Evolutionary conservation across 2,329 filamentous ascomycete genomes (phyloP), one percentile per base, ranked within the genome.

Genomic region (Microdochium bolleyi): DNA sequence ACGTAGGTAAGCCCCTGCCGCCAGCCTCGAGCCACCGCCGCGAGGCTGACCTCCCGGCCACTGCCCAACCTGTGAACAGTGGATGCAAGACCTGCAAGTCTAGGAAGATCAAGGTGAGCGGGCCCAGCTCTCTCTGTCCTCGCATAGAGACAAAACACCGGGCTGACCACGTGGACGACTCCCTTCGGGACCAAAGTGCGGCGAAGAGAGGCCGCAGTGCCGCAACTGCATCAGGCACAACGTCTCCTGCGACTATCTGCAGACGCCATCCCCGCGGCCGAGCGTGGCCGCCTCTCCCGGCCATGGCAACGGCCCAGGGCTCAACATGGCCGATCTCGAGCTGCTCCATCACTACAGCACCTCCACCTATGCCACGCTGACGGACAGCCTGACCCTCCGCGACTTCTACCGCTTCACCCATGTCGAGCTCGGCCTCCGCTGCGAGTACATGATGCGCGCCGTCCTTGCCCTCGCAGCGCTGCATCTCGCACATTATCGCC

Each of bases 291-390:
- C n/a, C n/a, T n/a, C n/a, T n/a, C n/a, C n/a, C n/a, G n/a, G n/a
- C n/a, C n/a, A n/a, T n/a, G n/a, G n/a, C n/a, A n/a, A n/a, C n/a
- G n/a, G n/a, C n/a, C n/a, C n/a, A 30, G 27, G 41, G 3, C 37
- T 67, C 24, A 67, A 65, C 32, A 53, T 71, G 10, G 53, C 61
- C 3, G 68, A 72, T 50, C 57, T 73, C n/a, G 70, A 73, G 52
- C 60, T 74, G 10, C 60, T 74, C 1, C 70, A 74, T 53, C 68
- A 74, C 53, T 74, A 67, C 53, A 61, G 62, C 34, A 68, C 65
- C 1, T 67, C 67, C 4, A 74, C 72, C 2, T 67, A 62, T n/a
- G 61, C 64, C 50, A 70, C 70, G 3, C 57, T 73, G 16, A 64
- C 66, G 8, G 62, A 61, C 2, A 60, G 62, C 49, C 60, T 66